Evolutionary conservation across 1,139 yeast species (phyloP), one percentile per base, ranked within the genome.

Genomic region (Geotrichum bryndzae): DNA sequence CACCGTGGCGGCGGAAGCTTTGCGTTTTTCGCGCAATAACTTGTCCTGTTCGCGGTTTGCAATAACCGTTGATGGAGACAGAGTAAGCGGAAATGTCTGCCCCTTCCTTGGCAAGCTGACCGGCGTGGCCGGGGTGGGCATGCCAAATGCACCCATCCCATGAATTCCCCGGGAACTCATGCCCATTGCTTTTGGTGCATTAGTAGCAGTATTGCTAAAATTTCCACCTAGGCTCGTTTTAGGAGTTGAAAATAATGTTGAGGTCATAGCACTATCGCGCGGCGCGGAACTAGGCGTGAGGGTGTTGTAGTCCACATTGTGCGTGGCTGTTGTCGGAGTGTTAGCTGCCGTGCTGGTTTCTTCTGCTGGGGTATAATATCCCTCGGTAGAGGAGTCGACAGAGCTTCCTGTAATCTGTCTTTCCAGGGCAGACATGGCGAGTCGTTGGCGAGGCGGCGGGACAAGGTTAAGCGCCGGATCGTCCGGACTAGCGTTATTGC

Each of bases 41-140:
- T 41, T 41, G 48, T 41, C 48, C 7, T 15, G 1, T 18, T n/a
- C 23, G 4, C 48, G 48, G 48, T 41, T 41, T 13, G 58, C 56
- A 23, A 54, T 54, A 13, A 59, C 56, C 4, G 38, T 45, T 11
- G 61, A 22, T 1, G 61, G 61, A 13, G 57, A 51, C 15, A 54
- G 54, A 11, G 27, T n/a, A 15, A 52, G 41, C 15, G 58, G 58
- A 23, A 25, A 18, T 45, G 54, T 45, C 10, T 8, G 15, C 1
- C 41, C n/a, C 8, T 10, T n/a, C 13, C 48, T 7, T 3, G 10
- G 10, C 6, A 18, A 15, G 3, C 3, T 15, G 10, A n/a, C 48
- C 10, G 48, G 48, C 18, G 23, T 41, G 22, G 8, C 22, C 8
- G 22, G 23, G 3, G 48, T n/a, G 4, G 48, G 48, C 48, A 10